A percentile compares a stretch with the other conserved stretches of the same genome.
phyloP scores from a whole-genome alignment of 202 grass and related monocot genomes.

The Elaeis oleifera region DNA sequence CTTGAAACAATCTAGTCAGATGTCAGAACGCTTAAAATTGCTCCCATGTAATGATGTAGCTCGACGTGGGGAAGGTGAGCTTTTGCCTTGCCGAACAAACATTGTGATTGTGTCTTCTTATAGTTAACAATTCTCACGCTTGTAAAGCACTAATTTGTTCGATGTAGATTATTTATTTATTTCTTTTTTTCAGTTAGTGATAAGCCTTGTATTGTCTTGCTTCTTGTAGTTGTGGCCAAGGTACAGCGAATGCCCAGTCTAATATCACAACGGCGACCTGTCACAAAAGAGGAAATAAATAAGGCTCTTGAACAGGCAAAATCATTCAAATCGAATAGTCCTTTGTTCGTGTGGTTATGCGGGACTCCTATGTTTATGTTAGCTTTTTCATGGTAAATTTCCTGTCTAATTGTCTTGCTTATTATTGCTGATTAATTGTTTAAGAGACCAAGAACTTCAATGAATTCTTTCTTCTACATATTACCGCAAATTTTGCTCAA shows the following conservation, averaged over 20 bases:
- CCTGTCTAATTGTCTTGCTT: too few relatives aligned
- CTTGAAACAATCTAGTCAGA: not conserved
- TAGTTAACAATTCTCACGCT: too few relatives aligned
- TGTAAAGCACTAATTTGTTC: too few relatives aligned
- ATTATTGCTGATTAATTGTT: too few relatives aligned
- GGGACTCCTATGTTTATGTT: conserved; percentile 70
- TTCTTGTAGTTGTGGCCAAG: conserved; percentile 33
- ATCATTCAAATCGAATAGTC: conserved; percentile 58
- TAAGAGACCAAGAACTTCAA: too few relatives aligned
- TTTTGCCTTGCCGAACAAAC: not conserved
- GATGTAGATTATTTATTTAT: too few relatives aligned
- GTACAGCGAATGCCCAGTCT: conserved; percentile 37
- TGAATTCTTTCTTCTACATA: too few relatives aligned
- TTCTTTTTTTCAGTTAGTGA: too few relatives aligned
- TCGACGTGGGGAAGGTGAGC: conserved; percentile 5
- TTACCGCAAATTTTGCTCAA: too few relatives aligned
- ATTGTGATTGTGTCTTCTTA: not conserved
- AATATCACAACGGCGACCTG: conserved; percentile 55
- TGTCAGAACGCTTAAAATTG: not conserved
- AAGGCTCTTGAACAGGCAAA: conserved; percentile 47
- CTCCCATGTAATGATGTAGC: not conserved
- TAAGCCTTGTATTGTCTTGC: conserved; percentile 1
- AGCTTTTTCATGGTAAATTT: conserved; percentile 79
- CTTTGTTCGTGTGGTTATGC: conserved; percentile 47
- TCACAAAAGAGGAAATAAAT: conserved; percentile 68